Conservation (phyloP, 2,329 filamentous ascomycete genomes). For the Stenocarpella maydis region DNA sequence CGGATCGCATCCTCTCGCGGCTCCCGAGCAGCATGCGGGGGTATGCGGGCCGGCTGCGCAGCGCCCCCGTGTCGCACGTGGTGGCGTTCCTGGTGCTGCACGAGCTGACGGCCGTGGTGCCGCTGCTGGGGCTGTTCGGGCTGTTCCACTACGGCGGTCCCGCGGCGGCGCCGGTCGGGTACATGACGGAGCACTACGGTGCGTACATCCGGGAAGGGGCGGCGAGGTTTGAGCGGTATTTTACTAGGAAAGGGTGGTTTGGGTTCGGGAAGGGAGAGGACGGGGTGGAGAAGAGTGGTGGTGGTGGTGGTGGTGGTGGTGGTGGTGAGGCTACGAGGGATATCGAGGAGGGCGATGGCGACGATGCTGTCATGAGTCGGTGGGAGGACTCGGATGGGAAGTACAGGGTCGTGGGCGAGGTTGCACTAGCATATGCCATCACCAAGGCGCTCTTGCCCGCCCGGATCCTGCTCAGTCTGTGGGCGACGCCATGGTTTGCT, state of each 20-base stretch:
- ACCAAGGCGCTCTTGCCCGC: slow-evolving; percentile 86
- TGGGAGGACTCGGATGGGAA: slow-evolving; percentile 52
- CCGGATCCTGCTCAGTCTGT: slow-evolving; percentile 80
- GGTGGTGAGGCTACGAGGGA: slow-evolving; percentile 31
- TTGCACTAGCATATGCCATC: slow-evolving; percentile 90
- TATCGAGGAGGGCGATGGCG: slow-evolving; percentile 35
- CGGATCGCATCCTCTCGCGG: slow-evolving; percentile 57
- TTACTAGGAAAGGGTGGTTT: slow-evolving; percentile 84
- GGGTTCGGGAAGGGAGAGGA: slow-evolving; percentile 56
- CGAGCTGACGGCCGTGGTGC: slow-evolving; percentile 87
- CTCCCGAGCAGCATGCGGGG: slow-evolving; percentile 73
- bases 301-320: too few species aligned
- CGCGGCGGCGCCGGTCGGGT: slow-evolving; percentile 62
- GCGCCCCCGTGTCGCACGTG: slow-evolving; percentile 83
- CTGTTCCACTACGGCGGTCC: slow-evolving; percentile 82
- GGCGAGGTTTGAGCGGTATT: slow-evolving; percentile 79
- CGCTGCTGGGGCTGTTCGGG: slow-evolving; percentile 76
- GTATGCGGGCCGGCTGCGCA: slow-evolving; percentile 74
- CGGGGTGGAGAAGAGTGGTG: slow-evolving; percentile 37
- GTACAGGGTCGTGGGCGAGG: slow-evolving; percentile 68
- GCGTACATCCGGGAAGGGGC: slow-evolving; percentile 67
- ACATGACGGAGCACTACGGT: slow-evolving; percentile 59
- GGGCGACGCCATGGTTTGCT: slow-evolving; percentile 94
- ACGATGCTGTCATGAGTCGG: slow-evolving; percentile 43
- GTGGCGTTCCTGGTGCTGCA: slow-evolving; percentile 89